phyloP scores from a whole-genome alignment of 768 basidiomycete genomes.

The Panellus pusillus region DNA sequence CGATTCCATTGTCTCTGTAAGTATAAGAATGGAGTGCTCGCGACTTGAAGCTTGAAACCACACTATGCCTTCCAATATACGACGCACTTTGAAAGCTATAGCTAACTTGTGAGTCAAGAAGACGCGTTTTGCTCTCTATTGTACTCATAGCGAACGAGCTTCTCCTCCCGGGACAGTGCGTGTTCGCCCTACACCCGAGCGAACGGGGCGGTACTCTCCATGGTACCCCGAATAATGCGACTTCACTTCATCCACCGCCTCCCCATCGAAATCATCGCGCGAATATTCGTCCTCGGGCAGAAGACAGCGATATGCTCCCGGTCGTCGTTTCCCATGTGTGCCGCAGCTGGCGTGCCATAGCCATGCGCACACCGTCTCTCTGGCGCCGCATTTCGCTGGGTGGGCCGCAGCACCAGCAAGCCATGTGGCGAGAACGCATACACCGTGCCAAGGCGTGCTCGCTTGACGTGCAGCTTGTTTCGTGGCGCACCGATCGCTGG shows the following conservation, averaged over 20 bases:
- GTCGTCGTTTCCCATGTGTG: constrained; percentile 70
- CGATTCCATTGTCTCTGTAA: constrained; percentile 13
- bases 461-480: constrained; percentile 56
- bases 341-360: constrained; percentile 59
- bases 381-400: constrained; percentile 63
- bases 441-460: constrained; percentile 59
- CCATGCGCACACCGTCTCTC: constrained; percentile 58
- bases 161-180: constrained; percentile 7
- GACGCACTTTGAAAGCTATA: constrained; percentile 7
- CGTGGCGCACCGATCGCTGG: constrained; percentile 30
- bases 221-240: constrained; percentile 22
- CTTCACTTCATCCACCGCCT: constrained; percentile 56
- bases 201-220: constrained; percentile 10
- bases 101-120: constrained; percentile 4
- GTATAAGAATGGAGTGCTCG: constrained; percentile 4
- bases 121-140: background rate
- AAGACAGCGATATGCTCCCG: constrained; percentile 57
- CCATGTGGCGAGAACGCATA: constrained; percentile 67
- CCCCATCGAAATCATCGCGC: constrained; percentile 63
- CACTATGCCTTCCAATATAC: constrained; percentile 12
- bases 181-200: background rate
- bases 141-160: constrained; percentile 6
- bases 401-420: constrained; percentile 41
- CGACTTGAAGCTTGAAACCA: background rate
- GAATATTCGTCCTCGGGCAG: constrained; percentile 63